Conservation (phyloP, 106 monocot species). For the Allium cepa region DNA sequence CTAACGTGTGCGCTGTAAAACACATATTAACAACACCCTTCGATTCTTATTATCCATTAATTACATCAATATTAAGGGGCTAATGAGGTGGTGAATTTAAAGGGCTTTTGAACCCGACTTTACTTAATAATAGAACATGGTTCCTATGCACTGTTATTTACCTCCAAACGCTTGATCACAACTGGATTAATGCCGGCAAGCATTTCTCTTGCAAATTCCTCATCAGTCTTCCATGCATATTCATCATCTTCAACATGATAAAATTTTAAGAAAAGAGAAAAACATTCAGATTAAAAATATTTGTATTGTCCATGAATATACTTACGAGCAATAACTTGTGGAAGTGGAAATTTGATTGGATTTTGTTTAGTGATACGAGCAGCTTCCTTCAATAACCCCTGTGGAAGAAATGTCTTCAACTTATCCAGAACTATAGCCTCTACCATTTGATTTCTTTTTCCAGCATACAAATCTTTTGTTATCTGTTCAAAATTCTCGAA, state of each 20-base stretch:
- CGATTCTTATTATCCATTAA: too few relatives aligned
- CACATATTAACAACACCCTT: too few relatives aligned
- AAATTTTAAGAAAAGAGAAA: not conserved
- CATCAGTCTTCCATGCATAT: constrained; percentile 57
- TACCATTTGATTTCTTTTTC: not conserved
- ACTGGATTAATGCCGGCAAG: constrained; percentile 60
- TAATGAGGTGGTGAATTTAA: too few relatives aligned
- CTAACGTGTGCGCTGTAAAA: too few relatives aligned
- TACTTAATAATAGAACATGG: too few relatives aligned
- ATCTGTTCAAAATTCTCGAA: constrained; percentile 54
- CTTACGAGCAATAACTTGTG: constrained; percentile 52
- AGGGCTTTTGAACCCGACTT: too few relatives aligned
- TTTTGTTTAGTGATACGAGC: not conserved
- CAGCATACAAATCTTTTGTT: constrained; percentile 26
- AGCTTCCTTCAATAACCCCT: constrained; percentile 31
- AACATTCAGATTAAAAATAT: not conserved
- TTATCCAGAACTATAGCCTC: constrained; percentile 29
- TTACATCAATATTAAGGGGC: too few relatives aligned
- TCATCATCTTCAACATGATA: constrained; percentile 27
- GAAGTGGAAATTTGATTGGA: constrained; percentile 42
- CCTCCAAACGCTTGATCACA: constrained; percentile 41
- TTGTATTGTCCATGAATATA: not conserved
- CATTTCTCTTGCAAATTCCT: constrained; percentile 67
- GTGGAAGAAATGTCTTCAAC: constrained; percentile 37
- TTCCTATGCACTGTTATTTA: not conserved